Base-by-base conservation (phyloP, 2,329 filamentous ascomycete species). In the Phaeophleospora eucalypticola region DNA sequence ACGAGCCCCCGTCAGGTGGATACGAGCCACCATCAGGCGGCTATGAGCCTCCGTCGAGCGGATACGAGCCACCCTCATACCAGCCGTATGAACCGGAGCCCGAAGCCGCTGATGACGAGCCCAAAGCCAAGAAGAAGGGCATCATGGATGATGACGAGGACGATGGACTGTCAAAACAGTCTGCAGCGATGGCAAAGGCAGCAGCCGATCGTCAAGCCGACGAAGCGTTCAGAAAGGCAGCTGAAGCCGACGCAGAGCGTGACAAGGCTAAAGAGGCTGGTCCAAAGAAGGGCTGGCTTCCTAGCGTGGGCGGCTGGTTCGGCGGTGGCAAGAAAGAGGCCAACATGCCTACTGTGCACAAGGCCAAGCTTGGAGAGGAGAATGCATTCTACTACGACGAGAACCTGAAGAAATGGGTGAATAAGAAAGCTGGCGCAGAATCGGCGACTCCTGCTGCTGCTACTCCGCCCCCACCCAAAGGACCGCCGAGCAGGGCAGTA, bases 341-440 rank as follows among this genome's bases (percentile, higher is more conserved):
- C 52, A 80, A 82, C 59, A 57, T 83, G 41, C 86, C 65, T 80
- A 43, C 45, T 3, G 39, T 43, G 8, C 38, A 47, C 66, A 83
- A 81, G 58, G 93, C 94, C 52, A 98, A 98, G 63, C 79, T 98
- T 7, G 94, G 91, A 51, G 94, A 98, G 68, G 82, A 93, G 63
- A 95, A 82, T 67, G 89, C 83, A 37, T 96, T 98, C 68, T 85
- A 91, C 57, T 98, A 93, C 62, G 93, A 98, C 63, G 86, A 89
- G 2, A 87, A 96, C n/a, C 79, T 95, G 43, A 94, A 95, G 74
- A 89, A 93, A 65, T 98, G 94, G 94, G 78, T 98, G 65, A 97
- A 98, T 74, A 96, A 96, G 75, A 96, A 95, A 65, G 84, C 84
- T 10, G 73, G 72, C 12, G 78, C 80, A 6, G 83, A 86, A 7